These are phyloP conservation scores for Polyporus arcularius DNA, from an alignment of 768 basidiomycete species.

Conservation along the genomic window DNA sequence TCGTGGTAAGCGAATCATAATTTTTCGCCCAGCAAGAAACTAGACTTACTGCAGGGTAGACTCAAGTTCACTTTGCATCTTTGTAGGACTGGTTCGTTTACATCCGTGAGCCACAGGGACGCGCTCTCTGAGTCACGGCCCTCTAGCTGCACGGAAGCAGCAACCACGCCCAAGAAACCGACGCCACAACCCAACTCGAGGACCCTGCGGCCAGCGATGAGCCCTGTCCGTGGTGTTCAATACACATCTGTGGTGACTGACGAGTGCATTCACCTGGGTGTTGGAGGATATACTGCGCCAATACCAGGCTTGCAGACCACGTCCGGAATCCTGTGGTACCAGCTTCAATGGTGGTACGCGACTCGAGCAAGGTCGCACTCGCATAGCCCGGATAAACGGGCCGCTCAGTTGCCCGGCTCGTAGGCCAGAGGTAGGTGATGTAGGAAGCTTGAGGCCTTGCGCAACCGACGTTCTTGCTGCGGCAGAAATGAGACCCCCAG, in stretches of 20 bases:
- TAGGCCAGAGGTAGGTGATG: slow-evolving; percentile 64
- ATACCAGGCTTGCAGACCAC: slow-evolving; percentile 71
- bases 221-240: slow-evolving; percentile 30
- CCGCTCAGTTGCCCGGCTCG: neutral
- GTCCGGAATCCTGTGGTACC: slow-evolving; percentile 83
- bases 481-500: neutral
- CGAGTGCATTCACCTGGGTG: slow-evolving; percentile 48
- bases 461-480: neutral
- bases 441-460: slow-evolving; percentile 55
- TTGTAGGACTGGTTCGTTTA: slow-evolving; percentile 60
- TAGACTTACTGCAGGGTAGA: slow-evolving; percentile 67
- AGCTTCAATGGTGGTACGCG: slow-evolving; percentile 68
- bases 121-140: neutral
- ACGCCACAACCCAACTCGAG: slow-evolving; percentile 78
- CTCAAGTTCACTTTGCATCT: slow-evolving; percentile 60
- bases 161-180: slow-evolving; percentile 72
- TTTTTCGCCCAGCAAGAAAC: neutral
- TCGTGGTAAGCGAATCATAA: neutral
- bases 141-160: slow-evolving; percentile 53
- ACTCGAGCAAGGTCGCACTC: slow-evolving; percentile 67
- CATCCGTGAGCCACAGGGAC: slow-evolving; percentile 59
- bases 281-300: slow-evolving; percentile 60
- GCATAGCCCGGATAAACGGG: slow-evolving; percentile 31
- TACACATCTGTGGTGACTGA: neutral
- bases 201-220: slow-evolving; percentile 47